Base-by-base conservation (phyloP, 805 yeast genomes). In the Saturnispora halmiae region DNA sequence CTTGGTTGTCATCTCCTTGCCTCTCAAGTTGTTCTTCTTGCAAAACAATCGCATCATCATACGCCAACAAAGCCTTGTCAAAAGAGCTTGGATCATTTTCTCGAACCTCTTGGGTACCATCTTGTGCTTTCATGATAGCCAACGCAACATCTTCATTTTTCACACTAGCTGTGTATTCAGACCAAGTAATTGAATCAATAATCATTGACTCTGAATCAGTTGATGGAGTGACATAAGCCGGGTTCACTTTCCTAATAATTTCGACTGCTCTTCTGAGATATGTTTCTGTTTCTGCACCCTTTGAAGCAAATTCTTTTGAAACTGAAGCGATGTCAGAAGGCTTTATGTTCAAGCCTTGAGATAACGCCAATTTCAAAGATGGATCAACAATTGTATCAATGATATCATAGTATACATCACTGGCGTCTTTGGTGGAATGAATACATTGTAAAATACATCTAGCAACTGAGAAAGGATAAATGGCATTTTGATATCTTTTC, bases 141-240 rank as follows among this genome's bases (percentile, higher is more conserved):
- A 70, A 72, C 0, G 94, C 83, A 34, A 86, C 67, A 45, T 84
- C 86, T 38, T 84, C 81, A 49, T 84, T 84, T 46, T 69, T 64
- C 19, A 88, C 65, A 5, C 54, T 54, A 0, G 95, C 95, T 8
- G 67, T 61, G 51, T 72, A 73, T 37, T 61, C 58, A 45, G 72
- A 62, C 80, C 80, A 74, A n/a, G 58, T 46, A 28, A 74, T 60
- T 10, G 65, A 53, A 22, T 60, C 51, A 15, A 60, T 49, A 18
- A 56, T 34, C 26, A 46, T 39, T 3, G 44, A 42, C 13, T 46
- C 53, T 9, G 39, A 35, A 10, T 34, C 42, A n/a, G 46, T 45
- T 4, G 50, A 35, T n/a, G 53, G 52, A 3, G 65, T 54, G 14
- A 73, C 63, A 47, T 64, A 64, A 5, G 56, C 45, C 4, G 62